Evolutionary conservation across 106 monocot genomes (phyloP), one percentile per base, ranked within the genome.

Genomic region (Phalaenopsis aphrodite): DNA sequence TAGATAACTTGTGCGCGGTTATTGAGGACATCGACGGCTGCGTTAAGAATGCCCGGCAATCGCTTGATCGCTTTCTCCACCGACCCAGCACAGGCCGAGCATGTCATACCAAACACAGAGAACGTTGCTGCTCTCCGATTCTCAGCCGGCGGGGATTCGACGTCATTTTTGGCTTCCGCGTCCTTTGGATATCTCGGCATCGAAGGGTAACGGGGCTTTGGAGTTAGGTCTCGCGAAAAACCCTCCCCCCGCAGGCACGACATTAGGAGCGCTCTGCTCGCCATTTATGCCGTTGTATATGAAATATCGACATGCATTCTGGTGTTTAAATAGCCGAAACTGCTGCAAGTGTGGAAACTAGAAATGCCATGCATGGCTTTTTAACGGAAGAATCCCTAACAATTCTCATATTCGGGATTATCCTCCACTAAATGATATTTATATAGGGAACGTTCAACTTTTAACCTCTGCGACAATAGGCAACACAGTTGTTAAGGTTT

Each of bases 41-140:
- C 95, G 76, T 93, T 88, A 39, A 88, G 88, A 74, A 96, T 93
- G 43, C 95, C 95, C 15, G 93, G 89, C 4, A 96, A 81, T 39
- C 91, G 82, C 84, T 93, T 93, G 74, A 96, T 77, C 69, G 93
- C 91, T 85, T 93, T 96, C 89, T 96, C 93, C 5, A 96, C 91
- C 68, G 93, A 93, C 16, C 87, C 91, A 11, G 95, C 83, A 76
- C 95, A 96, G 4, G 95, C 95, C 5, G 91, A 72, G 79, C 95
- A 96, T 18, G 88, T 88, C 93, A 96, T 88, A 45, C 95, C 95
- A 9, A 38, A 48, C 43, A 96, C 95, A 7, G 86, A 75, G 56
- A 96, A 89, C 75, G 88, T 38, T 12, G 83, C 91, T 55, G 55
- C 77, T 56, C 68, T 83, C 78, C 23, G 41, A 65, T 77, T 80